phyloP scores from a whole-genome alignment of 331 rosid species.

The Erythrophleum ivorense region DNA sequence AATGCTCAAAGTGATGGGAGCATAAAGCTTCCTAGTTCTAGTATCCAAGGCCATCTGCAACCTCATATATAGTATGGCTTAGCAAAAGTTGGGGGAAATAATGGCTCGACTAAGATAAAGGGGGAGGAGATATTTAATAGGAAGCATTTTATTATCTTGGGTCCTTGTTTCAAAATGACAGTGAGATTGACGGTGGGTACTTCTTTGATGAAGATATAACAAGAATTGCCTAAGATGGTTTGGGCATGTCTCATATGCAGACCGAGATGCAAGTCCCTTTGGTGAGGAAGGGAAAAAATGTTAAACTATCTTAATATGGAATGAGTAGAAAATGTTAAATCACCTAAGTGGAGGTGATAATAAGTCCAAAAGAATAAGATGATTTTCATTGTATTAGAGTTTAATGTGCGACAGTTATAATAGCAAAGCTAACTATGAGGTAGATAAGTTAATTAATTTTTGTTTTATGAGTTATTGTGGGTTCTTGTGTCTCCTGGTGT shows the following conservation, averaged over 20 bases:
- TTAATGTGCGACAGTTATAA: background rate
- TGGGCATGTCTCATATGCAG: background rate
- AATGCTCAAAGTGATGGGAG: conserved; percentile 12
- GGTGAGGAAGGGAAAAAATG: background rate
- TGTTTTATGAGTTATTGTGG: background rate
- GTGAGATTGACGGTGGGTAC: too few relatives aligned
- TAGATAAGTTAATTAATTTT: background rate
- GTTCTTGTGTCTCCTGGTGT: background rate
- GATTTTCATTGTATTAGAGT: too few relatives aligned
- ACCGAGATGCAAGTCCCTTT: background rate
- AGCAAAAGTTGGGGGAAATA: conserved; percentile 9
- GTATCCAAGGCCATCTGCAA: conserved; percentile 16
- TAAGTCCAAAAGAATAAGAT: too few relatives aligned
- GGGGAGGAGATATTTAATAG: background rate
- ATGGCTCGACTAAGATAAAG: background rate
- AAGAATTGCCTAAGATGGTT: background rate
- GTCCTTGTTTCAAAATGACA: background rate
- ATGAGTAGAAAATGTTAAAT: background rate
- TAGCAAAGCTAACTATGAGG: too few relatives aligned
- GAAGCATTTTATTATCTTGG: background rate
- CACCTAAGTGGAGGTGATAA: background rate
- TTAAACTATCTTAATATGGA: background rate
- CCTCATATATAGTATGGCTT: conserved; percentile 2
- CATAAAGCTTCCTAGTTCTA: background rate
- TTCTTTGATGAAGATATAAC: background rate